Evolutionary conservation across 2,329 filamentous ascomycete genomes (phyloP), one percentile per base, ranked within the genome.

Genomic region (Arachnomyces sp.): DNA sequence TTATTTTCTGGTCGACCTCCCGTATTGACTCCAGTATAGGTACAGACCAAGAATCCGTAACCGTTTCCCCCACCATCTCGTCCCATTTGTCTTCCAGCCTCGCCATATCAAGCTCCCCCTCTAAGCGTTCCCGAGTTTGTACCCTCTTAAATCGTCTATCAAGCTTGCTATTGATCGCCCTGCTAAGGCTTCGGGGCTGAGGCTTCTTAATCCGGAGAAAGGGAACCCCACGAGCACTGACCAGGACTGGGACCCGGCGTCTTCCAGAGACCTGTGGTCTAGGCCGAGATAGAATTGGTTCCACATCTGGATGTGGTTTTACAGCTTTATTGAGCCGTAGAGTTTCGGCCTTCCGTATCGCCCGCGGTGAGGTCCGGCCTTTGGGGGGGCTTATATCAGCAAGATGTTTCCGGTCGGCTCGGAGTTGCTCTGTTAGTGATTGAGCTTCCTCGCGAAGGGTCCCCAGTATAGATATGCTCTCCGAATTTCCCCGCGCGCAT

Each of bases 151-250:
- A 57, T 14, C 64, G 58, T 14, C 50, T 57, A 7, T 51, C 50
- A 13, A 64, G 51, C 36, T 64, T 65, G 20, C 47, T 51, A 34
- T 55, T 55, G 39, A 68, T 51, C 2, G 64, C 51, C 3, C 57
- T 49, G 34, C 60, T 65, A 16, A 69, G 43, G 38, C 55, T 58
- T 43, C 52, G 55, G 7, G 66, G 64, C 38, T 67, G 62, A 2
- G 65, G 66, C 35, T 68, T 68, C 37, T 66, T 65, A 37, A 67
- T 65, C 36, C 64, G 61, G 34, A 69, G 48, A 32, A 67, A 60
- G 2, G 66, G 65, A 8, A 68, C 41, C 11, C 64, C 64, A 6
- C 63, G 58, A 9, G 65, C 64, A 47, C 57, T 62, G 30, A 67
- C 63, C 9, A 68, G 52, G 5, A 58, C 51, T 16, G 66, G 66